Evolutionary conservation across 148 eudicot genomes (phyloP).

Genomic region (Mesembryanthemum crystallinum): DNA sequence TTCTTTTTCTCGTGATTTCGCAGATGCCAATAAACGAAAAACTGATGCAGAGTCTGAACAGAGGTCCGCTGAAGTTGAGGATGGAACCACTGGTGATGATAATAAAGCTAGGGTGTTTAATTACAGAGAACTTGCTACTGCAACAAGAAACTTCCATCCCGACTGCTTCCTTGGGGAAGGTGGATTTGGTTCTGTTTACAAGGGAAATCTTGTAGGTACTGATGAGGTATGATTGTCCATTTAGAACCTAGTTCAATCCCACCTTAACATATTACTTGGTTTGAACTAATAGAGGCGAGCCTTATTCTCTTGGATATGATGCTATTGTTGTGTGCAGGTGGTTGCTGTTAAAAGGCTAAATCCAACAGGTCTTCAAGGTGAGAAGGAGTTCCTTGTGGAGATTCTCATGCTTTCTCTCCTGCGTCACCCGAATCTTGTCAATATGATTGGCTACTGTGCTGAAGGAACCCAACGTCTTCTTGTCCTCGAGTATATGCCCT

Average conservation of each 20-base stretch:
- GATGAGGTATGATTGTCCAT: constrained; percentile 22
- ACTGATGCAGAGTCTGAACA: constrained; percentile 1
- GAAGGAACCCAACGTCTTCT: constrained; percentile 51
- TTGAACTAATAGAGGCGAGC: background rate
- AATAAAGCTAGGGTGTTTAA: constrained; percentile 22
- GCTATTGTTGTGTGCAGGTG: constrained; percentile 30
- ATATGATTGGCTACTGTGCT: constrained; percentile 61
- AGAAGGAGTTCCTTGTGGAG: constrained; percentile 61
- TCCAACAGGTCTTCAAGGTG: constrained; percentile 61
- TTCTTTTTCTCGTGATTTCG: background rate
- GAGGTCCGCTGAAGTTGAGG: background rate
- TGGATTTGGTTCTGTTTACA: constrained; percentile 39
- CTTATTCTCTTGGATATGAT: background rate
- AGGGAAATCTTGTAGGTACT: constrained; percentile 19
- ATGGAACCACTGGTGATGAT: background rate
- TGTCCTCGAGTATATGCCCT: constrained; percentile 37
- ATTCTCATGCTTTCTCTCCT: constrained; percentile 62
- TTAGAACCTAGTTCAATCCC: background rate
- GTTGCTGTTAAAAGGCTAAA: constrained; percentile 62
- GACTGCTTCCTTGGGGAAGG: constrained; percentile 39
- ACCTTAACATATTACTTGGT: background rate
- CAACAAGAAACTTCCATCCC: constrained; percentile 35
- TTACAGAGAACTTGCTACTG: constrained; percentile 30
- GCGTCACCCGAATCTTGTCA: constrained; percentile 63
- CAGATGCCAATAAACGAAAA: constrained; percentile 22